Conservation (phyloP, 2,329 filamentous ascomycete species). For the Macrophomina phaseolina region DNA sequence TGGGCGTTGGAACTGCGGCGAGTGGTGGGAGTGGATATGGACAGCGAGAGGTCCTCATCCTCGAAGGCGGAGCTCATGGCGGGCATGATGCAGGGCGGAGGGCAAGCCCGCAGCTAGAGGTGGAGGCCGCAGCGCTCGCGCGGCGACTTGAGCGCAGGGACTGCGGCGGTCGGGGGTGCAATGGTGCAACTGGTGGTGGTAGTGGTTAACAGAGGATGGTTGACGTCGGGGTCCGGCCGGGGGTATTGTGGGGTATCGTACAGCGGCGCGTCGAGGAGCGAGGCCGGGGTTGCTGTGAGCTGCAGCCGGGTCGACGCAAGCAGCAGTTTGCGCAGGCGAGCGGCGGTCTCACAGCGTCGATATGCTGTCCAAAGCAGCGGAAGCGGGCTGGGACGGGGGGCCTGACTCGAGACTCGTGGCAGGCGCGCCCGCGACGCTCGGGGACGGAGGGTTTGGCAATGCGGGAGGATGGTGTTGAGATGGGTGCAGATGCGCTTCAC, state of each 20-base stretch:
- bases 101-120: constrained; percentile 5
- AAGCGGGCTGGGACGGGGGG: constrained; percentile 20
- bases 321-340: not conserved
- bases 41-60: constrained; percentile 60
- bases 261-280: constrained; percentile 1
- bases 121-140: not conserved
- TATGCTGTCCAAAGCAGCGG: constrained; percentile 1
- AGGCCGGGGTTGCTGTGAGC: not conserved
- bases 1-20: constrained; percentile 30
- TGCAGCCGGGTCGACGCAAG: not conserved
- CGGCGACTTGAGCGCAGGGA: not conserved
- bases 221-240: constrained; percentile 14
- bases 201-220: constrained; percentile 2
- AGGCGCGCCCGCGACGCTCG: constrained; percentile 3
- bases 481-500: constrained; percentile 23
- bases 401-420: constrained; percentile 6
- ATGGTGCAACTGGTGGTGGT: not conserved
- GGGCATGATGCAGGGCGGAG: constrained; percentile 16
- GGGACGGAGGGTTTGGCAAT: not conserved
- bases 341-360: constrained; percentile 13
- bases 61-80: constrained; percentile 62
- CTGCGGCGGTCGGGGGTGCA: not conserved
- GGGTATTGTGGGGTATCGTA: constrained; percentile 24
- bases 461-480: constrained; percentile 9
- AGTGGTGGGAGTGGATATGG: constrained; percentile 32